These are phyloP conservation scores for Aspergillus saccharolyticus DNA, from an alignment of 495 filamentous ascomycete species.

Conservation along the genomic window DNA sequence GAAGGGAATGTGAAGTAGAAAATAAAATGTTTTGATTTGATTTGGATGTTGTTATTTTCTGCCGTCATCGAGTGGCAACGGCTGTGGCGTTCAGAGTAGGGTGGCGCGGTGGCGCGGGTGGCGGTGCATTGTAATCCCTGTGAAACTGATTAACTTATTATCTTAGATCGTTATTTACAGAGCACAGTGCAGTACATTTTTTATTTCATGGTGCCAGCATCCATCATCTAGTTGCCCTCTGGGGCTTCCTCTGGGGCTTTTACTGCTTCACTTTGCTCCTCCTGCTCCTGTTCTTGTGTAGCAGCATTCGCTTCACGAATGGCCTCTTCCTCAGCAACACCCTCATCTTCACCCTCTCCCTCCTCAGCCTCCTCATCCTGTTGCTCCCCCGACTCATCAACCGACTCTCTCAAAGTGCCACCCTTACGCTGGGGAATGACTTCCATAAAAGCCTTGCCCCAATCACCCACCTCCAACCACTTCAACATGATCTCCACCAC, in stretches of 20 bases:
- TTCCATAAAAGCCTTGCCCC: conserved; percentile 80
- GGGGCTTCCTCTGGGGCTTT: background rate
- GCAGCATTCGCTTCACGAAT: conserved; percentile 9
- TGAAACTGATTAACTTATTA: background rate
- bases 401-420: conserved; percentile 46
- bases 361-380: conserved; percentile 15
- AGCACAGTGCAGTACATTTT: too few relatives aligned
- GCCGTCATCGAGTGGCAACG: conserved; percentile 15
- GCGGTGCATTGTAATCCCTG: background rate
- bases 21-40: conserved; percentile 14
- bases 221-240: background rate
- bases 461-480: conserved; percentile 84
- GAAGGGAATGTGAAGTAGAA: conserved; percentile 17
- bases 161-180: background rate
- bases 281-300: background rate
- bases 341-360: conserved; percentile 21
- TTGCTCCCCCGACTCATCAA: conserved; percentile 6
- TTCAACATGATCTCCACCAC: conserved; percentile 93
- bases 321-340: conserved; percentile 19
- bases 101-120: background rate
- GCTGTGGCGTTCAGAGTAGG: conserved; percentile 7
- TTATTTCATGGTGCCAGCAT: background rate
- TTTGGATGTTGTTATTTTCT: conserved; percentile 12
- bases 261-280: background rate
- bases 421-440: conserved; percentile 85